Conservation (phyloP, 148 eudicot species). For the Polygonum maritimum region DNA sequence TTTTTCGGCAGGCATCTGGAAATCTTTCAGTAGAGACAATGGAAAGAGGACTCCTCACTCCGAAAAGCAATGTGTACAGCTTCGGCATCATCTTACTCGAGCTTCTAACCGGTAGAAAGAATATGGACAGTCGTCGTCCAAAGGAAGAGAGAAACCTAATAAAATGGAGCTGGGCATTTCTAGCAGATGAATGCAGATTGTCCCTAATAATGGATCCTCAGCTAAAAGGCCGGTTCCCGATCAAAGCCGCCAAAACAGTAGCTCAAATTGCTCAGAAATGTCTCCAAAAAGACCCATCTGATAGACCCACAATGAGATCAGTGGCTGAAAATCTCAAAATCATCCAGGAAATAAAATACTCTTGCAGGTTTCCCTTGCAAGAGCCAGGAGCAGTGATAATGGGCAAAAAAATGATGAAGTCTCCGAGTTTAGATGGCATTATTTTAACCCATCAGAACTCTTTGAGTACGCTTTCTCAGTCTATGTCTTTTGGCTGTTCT, state of each 20-base stretch:
- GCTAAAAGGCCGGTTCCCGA: conserved; percentile 73
- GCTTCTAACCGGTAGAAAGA: conserved; percentile 79
- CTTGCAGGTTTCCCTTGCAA: conserved; percentile 73
- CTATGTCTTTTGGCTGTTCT: conserved; percentile 45
- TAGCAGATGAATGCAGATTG: conserved; percentile 71
- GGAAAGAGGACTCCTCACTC: conserved; percentile 74
- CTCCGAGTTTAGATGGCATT: conserved; percentile 63
- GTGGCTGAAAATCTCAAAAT: conserved; percentile 48
- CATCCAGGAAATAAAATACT: conserved; percentile 67
- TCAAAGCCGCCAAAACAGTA: conserved; percentile 65
- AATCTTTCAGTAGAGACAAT: conserved; percentile 72
- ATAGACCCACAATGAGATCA: conserved; percentile 90
- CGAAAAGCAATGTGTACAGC: conserved; percentile 87
- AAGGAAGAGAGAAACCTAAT: conserved; percentile 87
- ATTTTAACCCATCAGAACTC: conserved; percentile 22
- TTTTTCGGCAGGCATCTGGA: conserved; percentile 51
- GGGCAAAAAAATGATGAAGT: conserved; percentile 54
- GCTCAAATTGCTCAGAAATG: conserved; percentile 82
- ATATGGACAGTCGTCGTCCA: conserved; percentile 54
- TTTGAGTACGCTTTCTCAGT: conserved; percentile 38
- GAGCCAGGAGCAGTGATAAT: conserved; percentile 48
- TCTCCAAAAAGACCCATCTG: conserved; percentile 86
- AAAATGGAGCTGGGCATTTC: conserved; percentile 80
- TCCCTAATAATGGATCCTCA: conserved; percentile 86
- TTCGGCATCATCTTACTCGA: conserved; percentile 85